Percentiles rank a stretch among this genome's conserved stretches.
Conservation (phyloP, 2,329 filamentous ascomycete genomes). For the Talaromyces pinophilus region DNA sequence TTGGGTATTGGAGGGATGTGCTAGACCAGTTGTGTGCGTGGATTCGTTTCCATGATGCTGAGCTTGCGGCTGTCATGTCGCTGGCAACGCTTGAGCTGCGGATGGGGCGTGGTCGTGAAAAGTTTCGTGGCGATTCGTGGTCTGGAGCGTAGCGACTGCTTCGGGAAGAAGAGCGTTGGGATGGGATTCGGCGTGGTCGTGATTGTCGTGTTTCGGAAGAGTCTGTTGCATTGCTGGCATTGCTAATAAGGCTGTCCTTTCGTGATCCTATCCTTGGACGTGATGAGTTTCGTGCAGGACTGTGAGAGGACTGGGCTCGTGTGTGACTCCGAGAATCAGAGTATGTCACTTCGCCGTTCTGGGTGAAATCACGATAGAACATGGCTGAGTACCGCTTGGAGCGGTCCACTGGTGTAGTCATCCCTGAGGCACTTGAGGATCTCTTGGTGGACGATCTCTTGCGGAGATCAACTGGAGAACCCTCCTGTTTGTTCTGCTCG, state of each 20-base stretch:
- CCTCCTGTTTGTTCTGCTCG: background rate
- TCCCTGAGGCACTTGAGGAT: conserved; percentile 18
- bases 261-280: conserved; percentile 6
- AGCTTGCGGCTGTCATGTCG: conserved; percentile 13
- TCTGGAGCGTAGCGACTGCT: conserved; percentile 7
- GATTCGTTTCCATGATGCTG: conserved; percentile 14
- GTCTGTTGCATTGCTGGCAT: background rate
- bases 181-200: conserved; percentile 13
- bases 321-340: conserved; percentile 11
- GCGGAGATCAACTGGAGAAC: background rate
- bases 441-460: conserved; percentile 21
- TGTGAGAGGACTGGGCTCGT: conserved; percentile 17
- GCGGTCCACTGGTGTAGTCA: conserved; percentile 15
- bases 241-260: conserved; percentile 4
- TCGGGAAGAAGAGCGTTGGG: conserved; percentile 16
- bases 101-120: conserved; percentile 16
- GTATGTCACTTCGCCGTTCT: conserved; percentile 7
- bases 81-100: conserved; percentile 21
- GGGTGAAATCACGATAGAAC: conserved; percentile 15
- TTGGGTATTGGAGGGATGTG: conserved; percentile 14
- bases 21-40: conserved; percentile 14
- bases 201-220: conserved; percentile 9
- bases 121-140: conserved; percentile 3
- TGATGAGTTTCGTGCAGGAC: conserved; percentile 11
- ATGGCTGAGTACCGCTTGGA: conserved; percentile 22